phyloP scores from a whole-genome alignment of 495 filamentous ascomycete species.

The Lepidopterella palustris region DNA sequence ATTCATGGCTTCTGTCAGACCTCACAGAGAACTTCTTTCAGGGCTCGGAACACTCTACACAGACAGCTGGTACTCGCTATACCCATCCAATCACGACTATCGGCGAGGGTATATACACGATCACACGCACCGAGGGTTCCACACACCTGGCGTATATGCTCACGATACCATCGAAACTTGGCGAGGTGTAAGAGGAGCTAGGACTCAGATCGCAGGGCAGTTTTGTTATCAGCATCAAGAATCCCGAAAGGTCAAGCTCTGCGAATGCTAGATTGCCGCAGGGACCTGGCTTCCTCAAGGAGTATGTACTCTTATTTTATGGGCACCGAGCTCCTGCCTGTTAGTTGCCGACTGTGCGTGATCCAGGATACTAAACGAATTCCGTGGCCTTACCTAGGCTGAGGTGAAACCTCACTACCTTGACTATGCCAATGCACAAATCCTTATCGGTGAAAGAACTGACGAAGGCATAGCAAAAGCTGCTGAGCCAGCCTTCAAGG shows the following conservation, averaged over 20 bases:
- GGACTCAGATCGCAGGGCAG: slow-evolving; percentile 66
- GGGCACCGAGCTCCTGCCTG: slow-evolving; percentile 2
- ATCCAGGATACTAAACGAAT: slow-evolving; percentile 68
- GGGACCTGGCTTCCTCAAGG: slow-evolving; percentile 63
- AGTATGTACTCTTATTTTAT: slow-evolving; percentile 45
- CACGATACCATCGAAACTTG: slow-evolving; percentile 65
- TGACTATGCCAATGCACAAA: slow-evolving; percentile 71
- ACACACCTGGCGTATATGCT: slow-evolving; percentile 78
- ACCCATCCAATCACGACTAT: slow-evolving; percentile 65
- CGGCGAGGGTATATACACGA: slow-evolving; percentile 81
- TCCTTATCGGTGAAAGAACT: slow-evolving; percentile 69
- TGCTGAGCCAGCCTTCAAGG: slow-evolving; percentile 46
- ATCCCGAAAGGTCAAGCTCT: slow-evolving; percentile 64
- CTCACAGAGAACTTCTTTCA: slow-evolving; percentile 66
- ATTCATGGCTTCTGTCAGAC: slow-evolving; percentile 75
- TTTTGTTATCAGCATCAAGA: slow-evolving; percentile 75
- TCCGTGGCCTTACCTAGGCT: slow-evolving; percentile 66
- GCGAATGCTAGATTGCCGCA: slow-evolving; percentile 57
- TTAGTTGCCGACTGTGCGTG: slow-evolving; percentile 10
- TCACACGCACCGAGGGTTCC: slow-evolving; percentile 59
- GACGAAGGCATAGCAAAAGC: slow-evolving; percentile 55
- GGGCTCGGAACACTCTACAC: slow-evolving; percentile 64
- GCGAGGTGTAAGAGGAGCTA: slow-evolving; percentile 69
- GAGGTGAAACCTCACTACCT: slow-evolving; percentile 68
- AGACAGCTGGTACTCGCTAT: slow-evolving; percentile 66